Percentiles rank a stretch among this genome's conserved stretches.
phyloP scores from a whole-genome alignment of 768 basidiomycete species.

The Suillus tomentosus region DNA sequence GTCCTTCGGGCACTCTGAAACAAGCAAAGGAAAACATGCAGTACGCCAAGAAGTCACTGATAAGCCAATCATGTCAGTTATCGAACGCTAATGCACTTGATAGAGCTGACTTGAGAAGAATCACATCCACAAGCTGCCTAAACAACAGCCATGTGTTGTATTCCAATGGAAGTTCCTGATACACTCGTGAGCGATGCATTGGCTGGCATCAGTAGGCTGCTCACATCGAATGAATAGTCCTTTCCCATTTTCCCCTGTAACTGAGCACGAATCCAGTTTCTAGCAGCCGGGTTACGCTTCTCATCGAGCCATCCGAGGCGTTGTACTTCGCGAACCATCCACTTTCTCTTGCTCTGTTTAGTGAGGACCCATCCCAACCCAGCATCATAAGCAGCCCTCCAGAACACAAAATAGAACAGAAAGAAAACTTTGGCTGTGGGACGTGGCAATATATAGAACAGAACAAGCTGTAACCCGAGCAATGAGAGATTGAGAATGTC shows the following conservation, averaged over 20 bases:
- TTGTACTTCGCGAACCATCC: slow-evolving; percentile 85
- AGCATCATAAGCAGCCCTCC: slow-evolving; percentile 89
- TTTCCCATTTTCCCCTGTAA: slow-evolving; percentile 92
- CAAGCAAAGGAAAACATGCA: slow-evolving; percentile 94
- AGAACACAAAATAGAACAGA: slow-evolving; percentile 88
- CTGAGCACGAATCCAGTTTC: slow-evolving; percentile 85
- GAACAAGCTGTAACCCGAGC: slow-evolving; percentile 72
- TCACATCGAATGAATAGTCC: slow-evolving; percentile 89
- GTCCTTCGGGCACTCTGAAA: slow-evolving; percentile 80
- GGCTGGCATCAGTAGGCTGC: slow-evolving; percentile 28
- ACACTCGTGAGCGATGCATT: slow-evolving; percentile 9
- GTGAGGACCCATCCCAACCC: slow-evolving; percentile 94
- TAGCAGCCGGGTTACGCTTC: slow-evolving; percentile 57
- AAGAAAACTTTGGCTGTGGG: slow-evolving; percentile 65
- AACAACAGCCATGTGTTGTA: slow-evolving; percentile 98
- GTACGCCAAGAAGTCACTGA: slow-evolving; percentile 91
- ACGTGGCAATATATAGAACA: slow-evolving; percentile 70
- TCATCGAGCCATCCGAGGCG: slow-evolving; percentile 88
- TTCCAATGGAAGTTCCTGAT: slow-evolving; percentile 82
- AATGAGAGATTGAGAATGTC: slow-evolving; percentile 84
- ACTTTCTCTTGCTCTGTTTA: slow-evolving; percentile 92
- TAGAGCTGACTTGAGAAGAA: slow-evolving; percentile 83
- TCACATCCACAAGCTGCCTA: slow-evolving; percentile 93
- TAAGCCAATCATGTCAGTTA: slow-evolving; percentile 13
- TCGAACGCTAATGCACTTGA: background rate